These are phyloP conservation scores for Podaxis sp. DNA, from an alignment of 768 basidiomycete species.

Conservation along the genomic window DNA sequence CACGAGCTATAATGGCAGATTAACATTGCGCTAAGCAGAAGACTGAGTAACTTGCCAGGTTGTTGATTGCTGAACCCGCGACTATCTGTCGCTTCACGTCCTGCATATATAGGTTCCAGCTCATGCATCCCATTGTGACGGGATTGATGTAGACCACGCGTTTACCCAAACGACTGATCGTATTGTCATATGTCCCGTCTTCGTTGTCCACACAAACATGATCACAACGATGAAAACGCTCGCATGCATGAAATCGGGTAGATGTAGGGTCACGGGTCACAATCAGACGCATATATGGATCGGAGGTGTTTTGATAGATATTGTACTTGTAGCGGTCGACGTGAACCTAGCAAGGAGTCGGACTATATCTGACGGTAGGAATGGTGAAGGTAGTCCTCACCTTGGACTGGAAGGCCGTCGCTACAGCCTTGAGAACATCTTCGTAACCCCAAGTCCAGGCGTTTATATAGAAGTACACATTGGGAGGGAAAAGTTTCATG, in stretches of 20 bases:
- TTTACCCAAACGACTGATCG: constrained; percentile 45
- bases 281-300: constrained; percentile 61
- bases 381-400: constrained; percentile 34
- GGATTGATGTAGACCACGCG: constrained; percentile 86
- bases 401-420: constrained; percentile 61
- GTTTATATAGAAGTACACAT: constrained; percentile 85
- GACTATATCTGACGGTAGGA: neutral
- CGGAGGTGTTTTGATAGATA: constrained; percentile 58
- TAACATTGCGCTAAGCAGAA: neutral
- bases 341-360: constrained; percentile 60
- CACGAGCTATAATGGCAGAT: constrained; percentile 52
- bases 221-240: constrained; percentile 74
- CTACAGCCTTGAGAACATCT: constrained; percentile 78
- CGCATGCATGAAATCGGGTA: constrained; percentile 93
- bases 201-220: constrained; percentile 50
- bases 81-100: constrained; percentile 40
- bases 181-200: constrained; percentile 25
- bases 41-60: constrained; percentile 52
- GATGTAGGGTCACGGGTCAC: constrained; percentile 57
- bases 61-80: constrained; percentile 46
- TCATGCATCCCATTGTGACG: constrained; percentile 60
- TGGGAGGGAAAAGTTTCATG: constrained; percentile 63
- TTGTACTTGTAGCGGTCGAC: constrained; percentile 85
- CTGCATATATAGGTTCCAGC: constrained; percentile 48
- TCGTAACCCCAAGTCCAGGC: constrained; percentile 98